These are phyloP conservation scores for Allium sativum DNA, from an alignment of 106 monocot species.

Conservation along the genomic window DNA sequence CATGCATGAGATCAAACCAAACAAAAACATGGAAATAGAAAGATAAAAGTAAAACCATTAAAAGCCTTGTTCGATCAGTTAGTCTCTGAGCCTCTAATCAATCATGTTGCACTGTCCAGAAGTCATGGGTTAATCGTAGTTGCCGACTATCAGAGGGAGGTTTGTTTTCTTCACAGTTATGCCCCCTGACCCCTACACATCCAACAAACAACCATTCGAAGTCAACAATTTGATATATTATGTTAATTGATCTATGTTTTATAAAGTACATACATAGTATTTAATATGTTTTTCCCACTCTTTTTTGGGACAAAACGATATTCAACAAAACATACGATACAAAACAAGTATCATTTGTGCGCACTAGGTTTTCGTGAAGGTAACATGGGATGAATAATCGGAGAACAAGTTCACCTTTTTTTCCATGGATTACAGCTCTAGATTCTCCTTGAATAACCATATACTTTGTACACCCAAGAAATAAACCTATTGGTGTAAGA, in stretches of 20 bases:
- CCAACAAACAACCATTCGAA: too few relatives aligned
- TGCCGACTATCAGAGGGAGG: conserved; percentile 45
- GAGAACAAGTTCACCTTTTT: conserved; percentile 19
- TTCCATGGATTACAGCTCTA: conserved; percentile 40
- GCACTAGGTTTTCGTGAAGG: too few relatives aligned
- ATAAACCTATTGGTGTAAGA: conserved; percentile 31
- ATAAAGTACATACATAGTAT: too few relatives aligned
- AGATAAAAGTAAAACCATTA: conserved; percentile 8
- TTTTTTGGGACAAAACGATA: too few relatives aligned
- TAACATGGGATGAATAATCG: too few relatives aligned
- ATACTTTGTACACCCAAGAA: conserved; percentile 28
- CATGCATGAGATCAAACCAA: conserved; percentile 1
- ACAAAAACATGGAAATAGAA: not conserved
- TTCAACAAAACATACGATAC: too few relatives aligned
- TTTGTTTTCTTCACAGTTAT: conserved; percentile 52
- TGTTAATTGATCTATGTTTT: too few relatives aligned
- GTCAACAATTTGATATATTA: too few relatives aligned
- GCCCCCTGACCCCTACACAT: conserved; percentile 65
- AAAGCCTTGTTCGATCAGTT: conserved; percentile 51
- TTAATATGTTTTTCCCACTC: too few relatives aligned
- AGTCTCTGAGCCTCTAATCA: conserved; percentile 65
- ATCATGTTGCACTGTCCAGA: conserved; percentile 64
- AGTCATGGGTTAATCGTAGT: conserved; percentile 64
- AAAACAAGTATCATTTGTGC: too few relatives aligned
- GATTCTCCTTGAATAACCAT: conserved; percentile 41